Base-by-base conservation (phyloP, 495 filamentous ascomycete genomes). In the Xylaria venustula region DNA sequence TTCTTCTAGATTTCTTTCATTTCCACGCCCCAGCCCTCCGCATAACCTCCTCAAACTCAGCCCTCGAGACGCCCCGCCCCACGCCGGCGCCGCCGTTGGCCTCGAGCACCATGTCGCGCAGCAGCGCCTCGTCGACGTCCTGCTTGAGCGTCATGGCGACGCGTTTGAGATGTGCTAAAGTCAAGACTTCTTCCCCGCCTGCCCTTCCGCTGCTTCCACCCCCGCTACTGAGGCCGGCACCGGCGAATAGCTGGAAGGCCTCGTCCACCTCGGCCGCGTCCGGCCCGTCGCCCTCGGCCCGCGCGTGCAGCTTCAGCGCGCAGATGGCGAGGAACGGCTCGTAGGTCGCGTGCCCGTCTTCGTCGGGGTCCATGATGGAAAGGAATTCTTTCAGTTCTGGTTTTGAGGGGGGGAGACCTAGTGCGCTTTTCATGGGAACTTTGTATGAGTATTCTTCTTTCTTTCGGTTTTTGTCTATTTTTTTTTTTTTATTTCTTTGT, bases 41-140 rank as follows among this genome's bases (percentile, higher is more conserved):
- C 92, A 96, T 92, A 14, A 96, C 89, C 49, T 80, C 84, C 75
- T 91, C 88, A 73, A 97, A 96, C 70, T 95, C 90, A 48, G 87
- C 87, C 67, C 86, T 74, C 46, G 79, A 82, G 26, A 96, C 94
- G 9, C 91, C 92, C 57, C 74, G 81, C 28, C 80, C 81, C 8
- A 92, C 79, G 12, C 88, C 88, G 6, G 77, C 84, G 3, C 90
- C 91, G 0, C 89, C 92, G 73, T 93, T 96, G 62, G 91, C 94
- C 79, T 97, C 94, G 40, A 89, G 70, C 45, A 98, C 87, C 94
- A 98, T 98, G 79, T 96, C 91, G 74, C 80, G 83, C 64, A 98
- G 74, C 70, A 96, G 66, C 20, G 90, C 84, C 65, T 97, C 94
- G 17, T 81, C 81, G 30, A 96, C 86, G 62, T 89, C 83, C 66